A percentile compares a stretch with the other conserved stretches of the same genome.
Conservation (phyloP, 2,329 filamentous ascomycete genomes). For the Paecilomyces fulvus region DNA sequence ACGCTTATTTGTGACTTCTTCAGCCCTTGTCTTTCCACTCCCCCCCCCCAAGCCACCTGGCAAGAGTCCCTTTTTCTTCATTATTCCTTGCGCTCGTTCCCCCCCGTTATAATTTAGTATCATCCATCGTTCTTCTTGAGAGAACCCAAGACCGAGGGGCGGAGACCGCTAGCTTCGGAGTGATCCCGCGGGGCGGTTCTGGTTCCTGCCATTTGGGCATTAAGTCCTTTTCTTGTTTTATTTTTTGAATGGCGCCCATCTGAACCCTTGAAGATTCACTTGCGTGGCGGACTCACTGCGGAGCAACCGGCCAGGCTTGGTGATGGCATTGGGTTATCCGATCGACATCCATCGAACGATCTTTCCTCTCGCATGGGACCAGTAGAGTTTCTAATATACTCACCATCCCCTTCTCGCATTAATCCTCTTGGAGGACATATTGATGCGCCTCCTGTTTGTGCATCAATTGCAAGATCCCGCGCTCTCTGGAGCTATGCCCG, state of each 20-base stretch:
- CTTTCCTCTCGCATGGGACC: background rate
- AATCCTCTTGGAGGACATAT: conserved; percentile 4
- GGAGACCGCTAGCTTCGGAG: background rate
- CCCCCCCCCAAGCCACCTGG: background rate
- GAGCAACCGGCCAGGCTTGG: background rate
- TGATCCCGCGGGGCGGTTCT: background rate
- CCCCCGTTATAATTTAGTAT: background rate
- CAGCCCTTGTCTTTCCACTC: background rate
- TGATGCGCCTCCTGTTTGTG: conserved; percentile 18
- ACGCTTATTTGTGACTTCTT: background rate
- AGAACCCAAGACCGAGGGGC: background rate
- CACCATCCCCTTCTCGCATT: background rate
- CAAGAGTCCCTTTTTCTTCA: background rate
- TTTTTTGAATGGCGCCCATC: background rate
- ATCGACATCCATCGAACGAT: background rate
- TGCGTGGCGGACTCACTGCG: background rate
- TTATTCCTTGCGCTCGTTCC: background rate
- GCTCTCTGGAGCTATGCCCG: conserved; percentile 30
- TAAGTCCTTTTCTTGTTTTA: background rate
- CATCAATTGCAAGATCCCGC: conserved; percentile 10
- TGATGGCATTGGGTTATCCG: background rate
- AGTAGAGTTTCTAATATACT: background rate
- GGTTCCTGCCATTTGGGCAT: background rate
- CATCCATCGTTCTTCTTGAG: background rate
- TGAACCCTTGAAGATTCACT: background rate